Evolutionary conservation across 2,329 filamentous ascomycete genomes (phyloP), one percentile per base, ranked within the genome.

Genomic region (Aspergillus niger): DNA sequence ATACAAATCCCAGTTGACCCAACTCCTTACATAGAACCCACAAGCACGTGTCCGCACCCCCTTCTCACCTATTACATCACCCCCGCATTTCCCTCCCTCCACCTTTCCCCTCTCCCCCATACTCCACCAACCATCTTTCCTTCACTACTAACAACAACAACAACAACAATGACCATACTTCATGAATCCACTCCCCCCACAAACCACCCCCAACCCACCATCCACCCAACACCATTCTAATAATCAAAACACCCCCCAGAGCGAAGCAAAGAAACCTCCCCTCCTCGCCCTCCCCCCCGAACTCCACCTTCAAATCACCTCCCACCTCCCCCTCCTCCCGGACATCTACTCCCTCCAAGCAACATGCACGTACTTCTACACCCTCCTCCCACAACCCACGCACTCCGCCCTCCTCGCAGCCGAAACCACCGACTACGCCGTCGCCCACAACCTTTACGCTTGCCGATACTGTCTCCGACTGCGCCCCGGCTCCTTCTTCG

Each of bases 401-500:
- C 70, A 72, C 58, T 4, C 39, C 0, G 63, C 69, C 3, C 65
- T 73, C n/a, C 64, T 74, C 3, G 8, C 55, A 4, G 68, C 67
- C 26, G 72, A 73, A 47, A 54, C 54, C 1, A 63, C 64, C 8
- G 39, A 59, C 43, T 69, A 65, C 57, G 71, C 70, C 5, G 52
- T 61, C 3, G 7, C 53, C 7, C 54, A 61, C 1, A 51, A 71
- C 36, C 20, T 74, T 55, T 71, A 68, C 50, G 41, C 68, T 6
- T 73, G 71, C 53, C 66, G 67, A 8, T 71, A 70, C 56, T 74
- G 72, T 55, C 52, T 67, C n/a, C 70, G 71, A 1, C 62, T 73
- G 8, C 70, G 70, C 5, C 60, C 64, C 0, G 62, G 58, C 2
- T 22, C 6, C 15, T 44, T 58, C 3, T 74, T 73, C 41, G 69